Evolutionary conservation across 2,329 filamentous ascomycete genomes (phyloP).

Genomic region (Erysiphe pulchra): DNA sequence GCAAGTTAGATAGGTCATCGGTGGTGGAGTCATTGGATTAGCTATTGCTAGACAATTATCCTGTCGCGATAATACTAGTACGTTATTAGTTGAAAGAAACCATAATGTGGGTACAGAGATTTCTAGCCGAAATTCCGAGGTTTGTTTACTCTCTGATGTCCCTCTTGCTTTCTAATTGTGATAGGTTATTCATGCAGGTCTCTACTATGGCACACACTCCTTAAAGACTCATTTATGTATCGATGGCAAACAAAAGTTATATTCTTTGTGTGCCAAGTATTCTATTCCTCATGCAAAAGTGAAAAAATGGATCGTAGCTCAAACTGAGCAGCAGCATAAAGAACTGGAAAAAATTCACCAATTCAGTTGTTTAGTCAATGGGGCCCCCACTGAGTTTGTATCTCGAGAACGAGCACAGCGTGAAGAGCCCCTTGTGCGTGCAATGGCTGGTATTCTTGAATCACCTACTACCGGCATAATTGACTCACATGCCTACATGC

Average conservation of each 20-base stretch:
- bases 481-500: conserved; percentile 68
- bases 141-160: conserved; percentile 1
- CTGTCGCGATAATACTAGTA: conserved; percentile 29
- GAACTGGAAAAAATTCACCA: conserved; percentile 23
- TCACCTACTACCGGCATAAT: conserved; percentile 72
- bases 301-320: conserved; percentile 90
- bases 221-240: conserved; percentile 74
- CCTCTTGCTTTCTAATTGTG: background rate
- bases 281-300: conserved; percentile 45
- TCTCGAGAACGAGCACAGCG: conserved; percentile 29
- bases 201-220: conserved; percentile 37
- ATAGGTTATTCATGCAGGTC: conserved; percentile 79
- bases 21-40: conserved; percentile 42
- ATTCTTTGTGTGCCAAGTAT: conserved; percentile 44
- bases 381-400: conserved; percentile 51
- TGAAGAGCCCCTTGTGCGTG: conserved; percentile 52
- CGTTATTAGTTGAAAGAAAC: conserved; percentile 41
- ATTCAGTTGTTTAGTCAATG: conserved; percentile 17
- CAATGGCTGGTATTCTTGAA: conserved; percentile 48
- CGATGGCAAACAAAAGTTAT: conserved; percentile 49
- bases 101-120: conserved; percentile 40
- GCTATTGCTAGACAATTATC: conserved; percentile 39
- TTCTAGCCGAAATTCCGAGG: conserved; percentile 44
- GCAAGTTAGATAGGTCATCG: conserved; percentile 17
- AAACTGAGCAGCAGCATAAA: conserved; percentile 35